Conservation (phyloP, 129 eudicot genomes). For the Scalesia atractyloides region DNA sequence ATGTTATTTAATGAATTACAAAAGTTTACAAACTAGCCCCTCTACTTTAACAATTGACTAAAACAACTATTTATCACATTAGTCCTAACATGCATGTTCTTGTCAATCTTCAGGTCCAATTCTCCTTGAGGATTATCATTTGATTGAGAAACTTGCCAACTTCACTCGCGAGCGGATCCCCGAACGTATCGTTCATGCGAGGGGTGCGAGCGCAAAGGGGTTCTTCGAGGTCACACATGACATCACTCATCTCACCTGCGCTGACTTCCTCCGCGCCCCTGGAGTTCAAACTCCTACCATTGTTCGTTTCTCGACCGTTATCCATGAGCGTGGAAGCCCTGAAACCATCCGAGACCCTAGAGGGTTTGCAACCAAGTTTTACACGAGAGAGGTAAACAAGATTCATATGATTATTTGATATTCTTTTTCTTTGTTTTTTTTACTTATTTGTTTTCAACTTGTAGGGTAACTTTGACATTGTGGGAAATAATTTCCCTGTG, state of each 20-base stretch:
- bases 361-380: constrained; percentile 88
- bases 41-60: too few relatives aligned
- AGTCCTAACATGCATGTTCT: background rate
- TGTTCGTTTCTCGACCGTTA: constrained; percentile 87
- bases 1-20: too few relatives aligned
- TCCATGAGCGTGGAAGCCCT: constrained; percentile 93
- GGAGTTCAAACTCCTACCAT: constrained; percentile 85
- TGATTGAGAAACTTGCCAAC: constrained; percentile 82
- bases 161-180: constrained; percentile 84
- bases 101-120: constrained; percentile 62
- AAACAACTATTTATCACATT: too few relatives aligned
- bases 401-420: background rate
- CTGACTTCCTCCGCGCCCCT: constrained; percentile 82
- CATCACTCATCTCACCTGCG: constrained; percentile 72
- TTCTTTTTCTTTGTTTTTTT: background rate
- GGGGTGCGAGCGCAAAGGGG: constrained; percentile 95
- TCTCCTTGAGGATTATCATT: constrained; percentile 89
- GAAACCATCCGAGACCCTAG: constrained; percentile 86
- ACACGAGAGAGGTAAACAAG: constrained; percentile 70
- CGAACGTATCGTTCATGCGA: constrained; percentile 88
- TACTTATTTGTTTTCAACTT: constrained; percentile 3
- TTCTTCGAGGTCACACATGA: constrained; percentile 93
- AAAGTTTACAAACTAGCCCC: too few relatives aligned
- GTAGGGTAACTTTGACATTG: constrained; percentile 84
- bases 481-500: constrained; percentile 88